Conservation (phyloP, 2,329 filamentous ascomycete species). For the Cercospora citrullina region DNA sequence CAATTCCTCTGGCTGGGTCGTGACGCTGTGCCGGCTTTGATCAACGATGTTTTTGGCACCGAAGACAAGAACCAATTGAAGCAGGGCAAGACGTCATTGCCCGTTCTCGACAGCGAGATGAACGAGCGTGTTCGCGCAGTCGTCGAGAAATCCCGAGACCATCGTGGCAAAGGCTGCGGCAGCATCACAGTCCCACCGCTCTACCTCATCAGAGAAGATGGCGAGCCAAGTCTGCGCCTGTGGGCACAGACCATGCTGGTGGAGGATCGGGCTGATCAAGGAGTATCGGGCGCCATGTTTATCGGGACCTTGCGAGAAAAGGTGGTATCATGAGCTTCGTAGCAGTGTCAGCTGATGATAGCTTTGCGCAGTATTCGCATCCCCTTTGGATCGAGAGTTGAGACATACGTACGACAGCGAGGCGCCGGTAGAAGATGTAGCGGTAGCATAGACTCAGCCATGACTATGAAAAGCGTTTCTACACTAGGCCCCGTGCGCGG, state of each 20-base stretch:
- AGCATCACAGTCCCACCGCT: slow-evolving; percentile 91
- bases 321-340: slow-evolving; percentile 56
- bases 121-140: slow-evolving; percentile 91
- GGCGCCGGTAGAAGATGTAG: not conserved
- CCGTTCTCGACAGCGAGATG: slow-evolving; percentile 91
- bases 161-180: slow-evolving; percentile 81
- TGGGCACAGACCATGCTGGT: slow-evolving; percentile 97
- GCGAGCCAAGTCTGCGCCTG: slow-evolving; percentile 88
- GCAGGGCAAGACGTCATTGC: slow-evolving; percentile 85
- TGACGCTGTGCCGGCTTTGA: slow-evolving; percentile 84
- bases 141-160: slow-evolving; percentile 86
- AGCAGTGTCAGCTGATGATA: not conserved
- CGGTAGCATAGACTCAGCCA: slow-evolving; percentile 11
- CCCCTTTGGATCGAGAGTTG: not conserved
- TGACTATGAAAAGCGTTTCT: slow-evolving; percentile 2
- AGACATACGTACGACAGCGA: slow-evolving; percentile 1
- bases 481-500: not conserved
- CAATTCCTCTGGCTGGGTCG: slow-evolving; percentile 97
- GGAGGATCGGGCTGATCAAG: slow-evolving; percentile 92
- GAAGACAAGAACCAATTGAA: slow-evolving; percentile 80
- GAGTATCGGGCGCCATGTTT: slow-evolving; percentile 90
- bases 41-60: slow-evolving; percentile 87
- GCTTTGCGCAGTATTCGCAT: not conserved
- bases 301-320: slow-evolving; percentile 91
- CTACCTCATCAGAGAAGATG: slow-evolving; percentile 92